Conservation (phyloP, 108 stramenopile species). For the Seminavis robusta region DNA sequence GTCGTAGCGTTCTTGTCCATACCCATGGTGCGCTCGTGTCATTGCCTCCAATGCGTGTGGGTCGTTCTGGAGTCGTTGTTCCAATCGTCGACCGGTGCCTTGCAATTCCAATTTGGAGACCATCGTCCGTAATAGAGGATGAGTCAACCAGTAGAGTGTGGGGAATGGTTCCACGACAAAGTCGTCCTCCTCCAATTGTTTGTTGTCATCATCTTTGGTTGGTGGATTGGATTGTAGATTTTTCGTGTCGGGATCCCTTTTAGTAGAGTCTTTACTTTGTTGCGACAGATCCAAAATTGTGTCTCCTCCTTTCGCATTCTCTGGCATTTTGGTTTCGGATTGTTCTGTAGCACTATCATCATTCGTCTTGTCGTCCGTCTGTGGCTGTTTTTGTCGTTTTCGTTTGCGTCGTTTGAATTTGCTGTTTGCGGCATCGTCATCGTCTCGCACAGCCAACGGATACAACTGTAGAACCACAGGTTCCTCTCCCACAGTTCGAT, state of each 20-base stretch:
- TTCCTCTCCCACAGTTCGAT: constrained; percentile 1
- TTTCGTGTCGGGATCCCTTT: too few relatives aligned
- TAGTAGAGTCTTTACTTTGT: too few relatives aligned
- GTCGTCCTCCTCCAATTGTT: not conserved
- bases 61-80: constrained; percentile 14
- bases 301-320: constrained; percentile 1
- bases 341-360: not conserved
- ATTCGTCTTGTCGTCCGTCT: constrained; percentile 1
- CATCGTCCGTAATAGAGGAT: constrained; percentile 47
- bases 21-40: constrained; percentile 68
- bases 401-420: constrained; percentile 56
- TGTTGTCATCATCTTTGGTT: constrained; percentile 6
- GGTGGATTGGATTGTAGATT: not conserved
- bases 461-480: constrained; percentile 74
- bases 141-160: constrained; percentile 80
- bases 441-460: constrained; percentile 67
- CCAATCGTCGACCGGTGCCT: constrained; percentile 5
- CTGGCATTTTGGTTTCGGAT: too few relatives aligned
- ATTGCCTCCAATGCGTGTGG: constrained; percentile 43
- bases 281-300: too few relatives aligned
- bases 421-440: constrained; percentile 49
- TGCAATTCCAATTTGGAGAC: constrained; percentile 67
- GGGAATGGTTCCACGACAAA: constrained; percentile 80
- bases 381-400: constrained; percentile 14
- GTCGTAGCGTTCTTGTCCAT: constrained; percentile 51